Conservation (phyloP, 805 yeast species). For the Wickerhamomyces kurtzmanii region DNA sequence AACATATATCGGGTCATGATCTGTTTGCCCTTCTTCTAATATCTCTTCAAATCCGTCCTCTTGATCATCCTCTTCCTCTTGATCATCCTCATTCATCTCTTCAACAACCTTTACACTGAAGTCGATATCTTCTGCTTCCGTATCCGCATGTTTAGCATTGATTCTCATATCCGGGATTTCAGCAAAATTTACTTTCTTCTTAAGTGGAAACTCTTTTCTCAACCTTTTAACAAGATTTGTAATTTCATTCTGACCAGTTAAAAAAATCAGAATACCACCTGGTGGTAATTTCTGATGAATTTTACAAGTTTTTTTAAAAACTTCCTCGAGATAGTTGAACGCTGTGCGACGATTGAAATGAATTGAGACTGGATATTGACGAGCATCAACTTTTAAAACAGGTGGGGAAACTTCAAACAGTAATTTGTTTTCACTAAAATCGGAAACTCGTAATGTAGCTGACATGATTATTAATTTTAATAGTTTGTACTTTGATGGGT, state of each 20-base stretch:
- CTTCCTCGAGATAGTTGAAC: slow-evolving; percentile 76
- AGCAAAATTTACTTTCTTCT: slow-evolving; percentile 21
- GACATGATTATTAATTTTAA: slow-evolving; percentile 90
- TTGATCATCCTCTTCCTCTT: slow-evolving; percentile 30
- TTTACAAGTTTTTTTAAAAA: slow-evolving; percentile 74
- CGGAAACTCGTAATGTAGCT: slow-evolving; percentile 90
- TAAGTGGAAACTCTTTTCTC: slow-evolving; percentile 57
- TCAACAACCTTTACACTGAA: slow-evolving; percentile 39
- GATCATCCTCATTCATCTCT: slow-evolving; percentile 21
- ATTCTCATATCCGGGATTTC: slow-evolving; percentile 36
- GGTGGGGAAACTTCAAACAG: slow-evolving; percentile 77
- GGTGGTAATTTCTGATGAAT: slow-evolving; percentile 83
- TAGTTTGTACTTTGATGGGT: slow-evolving; percentile 43
- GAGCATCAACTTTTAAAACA: slow-evolving; percentile 76
- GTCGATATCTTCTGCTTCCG: slow-evolving; percentile 87
- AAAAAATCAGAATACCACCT: slow-evolving; percentile 85
- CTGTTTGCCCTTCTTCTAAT: slow-evolving; percentile 60
- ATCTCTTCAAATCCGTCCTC: slow-evolving; percentile 63
- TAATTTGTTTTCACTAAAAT: slow-evolving; percentile 72
- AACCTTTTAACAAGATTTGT: slow-evolving; percentile 61
- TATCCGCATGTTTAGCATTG: slow-evolving; percentile 48
- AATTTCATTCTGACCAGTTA: slow-evolving; percentile 95
- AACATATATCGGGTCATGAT: slow-evolving; percentile 75
- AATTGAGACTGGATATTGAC: slow-evolving; percentile 88
- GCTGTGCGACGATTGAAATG: slow-evolving; percentile 82